Percentiles rank a stretch among this genome's conserved stretches.
Evolutionary conservation across 176 grass and related monocot species (phyloP).

Genomic region (Oryza meyeriana): DNA sequence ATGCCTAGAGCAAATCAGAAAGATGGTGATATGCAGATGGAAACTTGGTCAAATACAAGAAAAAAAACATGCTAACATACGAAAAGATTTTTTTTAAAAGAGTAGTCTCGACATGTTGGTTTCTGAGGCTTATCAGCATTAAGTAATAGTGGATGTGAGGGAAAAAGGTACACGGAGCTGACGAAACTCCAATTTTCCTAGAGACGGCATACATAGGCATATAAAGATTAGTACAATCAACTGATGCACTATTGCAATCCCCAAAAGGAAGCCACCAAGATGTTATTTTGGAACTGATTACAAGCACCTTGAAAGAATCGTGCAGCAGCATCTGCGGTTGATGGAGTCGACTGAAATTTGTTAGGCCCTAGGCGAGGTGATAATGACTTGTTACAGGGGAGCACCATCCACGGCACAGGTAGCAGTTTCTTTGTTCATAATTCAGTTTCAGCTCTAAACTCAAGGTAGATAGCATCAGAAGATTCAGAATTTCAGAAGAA

Average conservation of each 20-base stretch:
- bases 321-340: neutral
- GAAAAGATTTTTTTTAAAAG: neutral
- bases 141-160: neutral
- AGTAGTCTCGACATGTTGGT: neutral
- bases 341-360: slow-evolving; percentile 2
- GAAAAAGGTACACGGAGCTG: neutral
- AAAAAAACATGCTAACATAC: too few species aligned
- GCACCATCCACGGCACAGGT: neutral
- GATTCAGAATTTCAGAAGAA: neutral
- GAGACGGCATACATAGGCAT: neutral
- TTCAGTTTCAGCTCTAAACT: neutral
- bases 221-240: neutral
- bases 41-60: neutral
- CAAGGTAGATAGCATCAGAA: neutral
- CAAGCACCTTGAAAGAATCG: neutral
- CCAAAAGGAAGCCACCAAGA: neutral
- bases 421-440: neutral
- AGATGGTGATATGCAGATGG: neutral
- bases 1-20: neutral
- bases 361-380: neutral
- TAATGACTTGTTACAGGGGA: neutral
- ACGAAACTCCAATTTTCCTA: neutral
- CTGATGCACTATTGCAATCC: neutral
- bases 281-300: neutral
- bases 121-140: neutral